phyloP scores from a whole-genome alignment of 805 yeast species.

The Candida schatavii region DNA sequence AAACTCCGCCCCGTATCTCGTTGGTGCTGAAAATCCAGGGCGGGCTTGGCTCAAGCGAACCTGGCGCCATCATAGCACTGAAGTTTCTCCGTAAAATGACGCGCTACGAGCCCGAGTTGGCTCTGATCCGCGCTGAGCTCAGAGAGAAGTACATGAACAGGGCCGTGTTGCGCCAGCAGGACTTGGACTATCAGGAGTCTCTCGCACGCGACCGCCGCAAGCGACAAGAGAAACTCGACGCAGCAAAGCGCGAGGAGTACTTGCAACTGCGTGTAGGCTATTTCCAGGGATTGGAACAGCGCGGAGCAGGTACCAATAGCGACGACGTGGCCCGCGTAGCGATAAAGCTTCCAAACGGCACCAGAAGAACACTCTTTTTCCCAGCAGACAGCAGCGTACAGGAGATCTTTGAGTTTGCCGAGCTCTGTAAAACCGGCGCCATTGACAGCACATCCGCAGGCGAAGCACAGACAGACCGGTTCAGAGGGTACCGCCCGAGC shows the following conservation, averaged over 20 bases:
- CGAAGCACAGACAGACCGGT: conserved; percentile 17
- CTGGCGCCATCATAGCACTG: conserved; percentile 27
- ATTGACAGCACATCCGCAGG: conserved; percentile 16
- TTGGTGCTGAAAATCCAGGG: conserved; percentile 67
- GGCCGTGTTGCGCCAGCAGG: conserved; percentile 67
- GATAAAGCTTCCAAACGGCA: conserved; percentile 62
- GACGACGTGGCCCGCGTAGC: conserved; percentile 57
- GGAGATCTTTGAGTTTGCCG: conserved; percentile 35
- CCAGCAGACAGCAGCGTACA: conserved; percentile 27
- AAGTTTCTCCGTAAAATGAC: conserved; percentile 47
- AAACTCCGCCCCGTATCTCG: conserved; percentile 55
- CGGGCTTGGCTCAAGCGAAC: conserved; percentile 36
- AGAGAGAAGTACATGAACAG: conserved; percentile 58
- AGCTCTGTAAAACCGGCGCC: conserved; percentile 40
- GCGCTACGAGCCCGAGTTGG: conserved; percentile 60
- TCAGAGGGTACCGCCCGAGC: conserved; percentile 16
- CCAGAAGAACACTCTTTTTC: conserved; percentile 43
- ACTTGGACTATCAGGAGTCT: conserved; percentile 70
- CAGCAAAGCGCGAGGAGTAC: conserved; percentile 37
- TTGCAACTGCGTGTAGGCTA: conserved; percentile 27
- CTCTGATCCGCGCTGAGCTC: conserved; percentile 59
- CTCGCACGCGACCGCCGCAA: conserved; percentile 63
- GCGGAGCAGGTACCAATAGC: conserved; percentile 8
- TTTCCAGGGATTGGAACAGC: conserved; percentile 17
- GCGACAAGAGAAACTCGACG: conserved; percentile 25